Percentiles rank a stretch among this genome's conserved stretches.
These are phyloP conservation scores for Cupressus sempervirens DNA, from an alignment of 75 land plant genomes.

Conservation along the genomic window DNA sequence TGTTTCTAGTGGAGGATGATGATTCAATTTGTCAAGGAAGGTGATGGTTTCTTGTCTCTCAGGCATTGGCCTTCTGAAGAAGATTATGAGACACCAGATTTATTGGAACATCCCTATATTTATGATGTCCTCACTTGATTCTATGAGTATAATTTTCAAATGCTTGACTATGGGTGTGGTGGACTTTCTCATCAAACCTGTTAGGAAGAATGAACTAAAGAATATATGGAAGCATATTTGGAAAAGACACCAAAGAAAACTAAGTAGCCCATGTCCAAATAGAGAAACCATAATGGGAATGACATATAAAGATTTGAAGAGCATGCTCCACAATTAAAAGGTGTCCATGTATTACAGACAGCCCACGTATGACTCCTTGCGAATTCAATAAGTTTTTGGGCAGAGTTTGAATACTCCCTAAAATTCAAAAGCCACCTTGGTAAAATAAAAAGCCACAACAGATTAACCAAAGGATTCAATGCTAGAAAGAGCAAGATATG, in stretches of 20 bases:
- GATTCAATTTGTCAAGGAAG: constrained; percentile 70
- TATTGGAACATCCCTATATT: constrained; percentile 85
- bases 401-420: too few relatives aligned
- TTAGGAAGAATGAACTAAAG: constrained; percentile 87
- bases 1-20: constrained; percentile 64
- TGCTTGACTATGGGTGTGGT: constrained; percentile 90
- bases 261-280: too few relatives aligned
- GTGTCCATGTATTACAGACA: too few relatives aligned
- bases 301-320: too few relatives aligned
- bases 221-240: constrained; percentile 98
- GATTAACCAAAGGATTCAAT: too few relatives aligned
- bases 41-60: constrained; percentile 78
- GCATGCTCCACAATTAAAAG: too few relatives aligned
- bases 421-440: too few relatives aligned
- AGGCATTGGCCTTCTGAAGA: constrained; percentile 74
- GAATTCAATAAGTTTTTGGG: too few relatives aligned
- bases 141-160: constrained; percentile 70
- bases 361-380: too few relatives aligned
- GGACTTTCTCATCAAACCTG: constrained; percentile 91
- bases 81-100: constrained; percentile 65
- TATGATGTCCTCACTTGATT: constrained; percentile 92
- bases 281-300: too few relatives aligned
- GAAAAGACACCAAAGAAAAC: constrained; percentile 59
- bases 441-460: too few relatives aligned
- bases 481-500: too few relatives aligned